Evolutionary conservation across 176 grass and related monocot species (phyloP).

Genomic region (Musa itinerans): DNA sequence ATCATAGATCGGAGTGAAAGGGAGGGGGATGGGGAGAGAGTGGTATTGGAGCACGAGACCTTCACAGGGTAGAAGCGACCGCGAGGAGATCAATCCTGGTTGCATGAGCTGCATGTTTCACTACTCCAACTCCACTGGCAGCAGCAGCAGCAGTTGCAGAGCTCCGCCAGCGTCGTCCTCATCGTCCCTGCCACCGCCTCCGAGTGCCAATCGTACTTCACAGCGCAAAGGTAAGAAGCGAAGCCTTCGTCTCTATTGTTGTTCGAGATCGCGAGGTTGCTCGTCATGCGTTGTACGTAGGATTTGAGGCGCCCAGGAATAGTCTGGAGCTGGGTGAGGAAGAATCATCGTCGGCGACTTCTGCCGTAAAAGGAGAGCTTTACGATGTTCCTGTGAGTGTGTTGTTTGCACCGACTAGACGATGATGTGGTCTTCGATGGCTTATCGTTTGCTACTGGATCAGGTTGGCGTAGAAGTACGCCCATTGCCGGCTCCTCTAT

Average conservation of each 20-base stretch:
- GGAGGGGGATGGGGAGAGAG: slow-evolving; percentile 26
- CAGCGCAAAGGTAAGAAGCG: background rate
- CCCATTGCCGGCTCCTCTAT: slow-evolving; percentile 8
- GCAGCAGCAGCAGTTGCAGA: background rate
- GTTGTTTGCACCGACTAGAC: background rate
- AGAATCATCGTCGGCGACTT: background rate
- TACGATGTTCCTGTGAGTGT: background rate
- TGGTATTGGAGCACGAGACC: slow-evolving; percentile 40
- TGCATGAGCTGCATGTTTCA: slow-evolving; percentile 93
- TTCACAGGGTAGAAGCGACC: slow-evolving; percentile 8
- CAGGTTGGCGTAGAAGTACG: background rate
- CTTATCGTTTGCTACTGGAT: background rate
- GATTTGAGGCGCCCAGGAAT: slow-evolving; percentile 76
- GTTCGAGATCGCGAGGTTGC: slow-evolving; percentile 3
- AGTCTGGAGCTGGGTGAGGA: slow-evolving; percentile 55
- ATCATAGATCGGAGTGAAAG: too few species aligned
- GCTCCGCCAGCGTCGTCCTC: background rate
- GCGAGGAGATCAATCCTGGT: slow-evolving; percentile 23
- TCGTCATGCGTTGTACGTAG: slow-evolving; percentile 1
- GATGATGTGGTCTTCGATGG: background rate
- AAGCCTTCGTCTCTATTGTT: background rate
- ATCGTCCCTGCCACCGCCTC: background rate
- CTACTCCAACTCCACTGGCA: slow-evolving; percentile 32
- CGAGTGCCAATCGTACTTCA: background rate
- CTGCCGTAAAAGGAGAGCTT: background rate